Evolutionary conservation across 208 protist species (phyloP).

Genomic region (Endotrypanum monterogeii): DNA sequence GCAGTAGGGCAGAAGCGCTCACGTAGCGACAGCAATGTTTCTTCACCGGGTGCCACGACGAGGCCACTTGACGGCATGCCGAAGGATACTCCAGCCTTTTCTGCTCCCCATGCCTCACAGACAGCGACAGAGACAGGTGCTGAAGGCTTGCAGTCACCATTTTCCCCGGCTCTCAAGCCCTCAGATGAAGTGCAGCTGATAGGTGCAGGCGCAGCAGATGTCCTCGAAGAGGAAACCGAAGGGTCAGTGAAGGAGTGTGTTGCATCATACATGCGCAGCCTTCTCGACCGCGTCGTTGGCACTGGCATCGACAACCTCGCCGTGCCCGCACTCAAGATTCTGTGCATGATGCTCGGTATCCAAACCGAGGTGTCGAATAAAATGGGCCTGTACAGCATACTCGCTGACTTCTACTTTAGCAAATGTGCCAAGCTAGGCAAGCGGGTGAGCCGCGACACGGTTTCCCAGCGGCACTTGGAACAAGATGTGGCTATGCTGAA

Average conservation of each 20-base stretch:
- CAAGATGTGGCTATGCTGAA: conserved; percentile 60
- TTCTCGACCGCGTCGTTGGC: conserved; percentile 79
- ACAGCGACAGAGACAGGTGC: neutral
- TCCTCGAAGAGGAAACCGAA: conserved; percentile 10
- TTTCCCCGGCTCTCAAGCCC: neutral
- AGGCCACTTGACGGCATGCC: neutral
- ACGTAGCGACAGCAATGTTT: neutral
- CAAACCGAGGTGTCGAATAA: conserved; percentile 54
- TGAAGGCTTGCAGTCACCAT: neutral
- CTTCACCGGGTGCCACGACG: neutral
- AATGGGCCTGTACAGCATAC: conserved; percentile 69
- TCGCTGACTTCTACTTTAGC: conserved; percentile 83
- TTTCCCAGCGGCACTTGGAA: conserved; percentile 43
- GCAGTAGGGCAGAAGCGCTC: conserved; percentile 7
- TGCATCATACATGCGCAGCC: conserved; percentile 65
- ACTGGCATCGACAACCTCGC: conserved; percentile 69
- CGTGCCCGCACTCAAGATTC: conserved; percentile 57
- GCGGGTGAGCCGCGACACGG: conserved; percentile 64
- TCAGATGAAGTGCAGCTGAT: conserved; percentile 2
- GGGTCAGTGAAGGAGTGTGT: conserved; percentile 64
- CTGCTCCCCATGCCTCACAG: neutral
- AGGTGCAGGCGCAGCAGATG: neutral
- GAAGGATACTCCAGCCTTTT: neutral
- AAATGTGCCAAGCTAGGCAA: conserved; percentile 86
- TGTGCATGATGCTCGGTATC: conserved; percentile 79